Evolutionary conservation across 805 yeast species (phyloP).

Genomic region (Zygosaccharomyces bisporus): DNA sequence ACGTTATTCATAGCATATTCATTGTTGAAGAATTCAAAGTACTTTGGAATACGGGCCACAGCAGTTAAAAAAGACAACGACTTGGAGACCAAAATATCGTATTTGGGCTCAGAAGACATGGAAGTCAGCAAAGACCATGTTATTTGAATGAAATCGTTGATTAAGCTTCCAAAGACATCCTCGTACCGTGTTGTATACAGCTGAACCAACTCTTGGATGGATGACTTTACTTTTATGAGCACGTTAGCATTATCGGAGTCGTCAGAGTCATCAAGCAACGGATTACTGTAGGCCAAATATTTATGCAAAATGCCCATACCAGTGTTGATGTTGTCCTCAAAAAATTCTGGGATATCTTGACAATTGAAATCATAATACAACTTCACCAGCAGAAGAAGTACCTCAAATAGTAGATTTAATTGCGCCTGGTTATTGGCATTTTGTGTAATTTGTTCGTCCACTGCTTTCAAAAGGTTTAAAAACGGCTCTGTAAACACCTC

Average conservation of each 20-base stretch:
- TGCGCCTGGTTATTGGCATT: conserved; percentile 45
- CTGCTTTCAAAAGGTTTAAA: conserved; percentile 58
- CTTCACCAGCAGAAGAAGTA: conserved; percentile 66
- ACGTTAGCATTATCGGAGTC: conserved; percentile 64
- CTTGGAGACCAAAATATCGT: conserved; percentile 79
- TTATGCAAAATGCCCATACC: conserved; percentile 83
- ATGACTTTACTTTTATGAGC: conserved; percentile 68
- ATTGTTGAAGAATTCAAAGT: conserved; percentile 58
- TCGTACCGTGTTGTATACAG: conserved; percentile 87
- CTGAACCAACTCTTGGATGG: conserved; percentile 79
- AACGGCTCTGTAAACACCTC: conserved; percentile 81
- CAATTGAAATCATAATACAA: conserved; percentile 92
- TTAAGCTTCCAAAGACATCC: conserved; percentile 79
- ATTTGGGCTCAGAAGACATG: conserved; percentile 67
- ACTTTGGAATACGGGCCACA: conserved; percentile 66
- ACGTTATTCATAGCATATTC: conserved; percentile 67
- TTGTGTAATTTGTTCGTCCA: conserved; percentile 60
- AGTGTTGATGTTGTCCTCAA: conserved; percentile 77
- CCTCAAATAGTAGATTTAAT: conserved; percentile 60
- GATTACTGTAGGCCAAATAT: conserved; percentile 61
- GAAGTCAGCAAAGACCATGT: conserved; percentile 73
- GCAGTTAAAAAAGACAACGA: conserved; percentile 79
- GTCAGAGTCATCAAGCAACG: conserved; percentile 50
- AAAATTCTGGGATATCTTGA: conserved; percentile 97
- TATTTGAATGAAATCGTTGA: conserved; percentile 72